Evolutionary conservation across 768 basidiomycete species (phyloP).

Genomic region (Naganishia randhawae): DNA sequence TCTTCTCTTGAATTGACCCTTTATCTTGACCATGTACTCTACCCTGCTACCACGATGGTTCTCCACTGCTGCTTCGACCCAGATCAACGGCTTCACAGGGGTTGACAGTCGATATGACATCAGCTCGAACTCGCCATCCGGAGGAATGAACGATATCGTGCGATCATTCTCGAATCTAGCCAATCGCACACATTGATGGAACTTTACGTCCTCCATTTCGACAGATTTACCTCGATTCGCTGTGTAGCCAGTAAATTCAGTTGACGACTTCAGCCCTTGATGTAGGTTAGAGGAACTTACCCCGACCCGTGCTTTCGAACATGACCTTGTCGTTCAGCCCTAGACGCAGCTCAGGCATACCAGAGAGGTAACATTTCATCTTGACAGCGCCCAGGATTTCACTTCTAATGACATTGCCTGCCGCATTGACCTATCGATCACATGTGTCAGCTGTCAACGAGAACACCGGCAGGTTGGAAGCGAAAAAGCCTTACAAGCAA

Average conservation of each 20-base stretch:
- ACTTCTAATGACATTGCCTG: slow-evolving; percentile 91
- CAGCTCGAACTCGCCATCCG: slow-evolving; percentile 96
- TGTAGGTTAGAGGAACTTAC: slow-evolving; percentile 55
- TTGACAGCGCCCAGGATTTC: slow-evolving; percentile 98
- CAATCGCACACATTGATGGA: slow-evolving; percentile 97
- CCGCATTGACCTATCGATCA: slow-evolving; percentile 75
- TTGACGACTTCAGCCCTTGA: not conserved
- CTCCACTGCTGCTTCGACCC: slow-evolving; percentile 95
- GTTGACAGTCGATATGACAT: slow-evolving; percentile 97
- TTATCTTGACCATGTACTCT: slow-evolving; percentile 89
- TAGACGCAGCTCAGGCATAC: slow-evolving; percentile 96
- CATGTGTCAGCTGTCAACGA: not conserved
- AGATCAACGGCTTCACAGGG: slow-evolving; percentile 92
- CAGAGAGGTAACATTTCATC: slow-evolving; percentile 99
- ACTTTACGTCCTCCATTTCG: slow-evolving; percentile 99
- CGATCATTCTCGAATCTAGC: slow-evolving; percentile 97
- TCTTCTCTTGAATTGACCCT: slow-evolving; percentile 94
- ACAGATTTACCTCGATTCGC: slow-evolving; percentile 94
- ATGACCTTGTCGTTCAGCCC: slow-evolving; percentile 99
- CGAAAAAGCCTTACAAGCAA: slow-evolving; percentile 64
- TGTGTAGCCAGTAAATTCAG: slow-evolving; percentile 38
- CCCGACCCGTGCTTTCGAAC: slow-evolving; percentile 95
- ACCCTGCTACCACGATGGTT: slow-evolving; percentile 85
- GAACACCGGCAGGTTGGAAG: slow-evolving; percentile 6
- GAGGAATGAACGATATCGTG: slow-evolving; percentile 97